phyloP scores from a whole-genome alignment of 2,329 filamentous ascomycete genomes.

The Cephalotrichum gorgonifer region DNA sequence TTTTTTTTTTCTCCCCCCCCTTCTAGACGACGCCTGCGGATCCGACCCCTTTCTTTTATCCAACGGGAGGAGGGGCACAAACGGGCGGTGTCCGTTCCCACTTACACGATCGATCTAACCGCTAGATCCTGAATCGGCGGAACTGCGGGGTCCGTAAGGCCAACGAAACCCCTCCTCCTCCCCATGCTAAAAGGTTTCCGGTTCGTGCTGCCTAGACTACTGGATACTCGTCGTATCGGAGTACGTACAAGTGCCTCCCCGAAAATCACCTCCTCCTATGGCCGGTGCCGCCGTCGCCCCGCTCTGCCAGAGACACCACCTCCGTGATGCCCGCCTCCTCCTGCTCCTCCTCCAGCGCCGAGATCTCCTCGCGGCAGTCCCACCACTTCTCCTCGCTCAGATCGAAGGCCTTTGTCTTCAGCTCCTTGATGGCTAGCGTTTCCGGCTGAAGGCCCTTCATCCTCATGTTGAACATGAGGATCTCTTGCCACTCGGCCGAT shows the following conservation, averaged over 20 bases:
- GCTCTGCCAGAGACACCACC: conserved; percentile 78
- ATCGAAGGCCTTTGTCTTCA: conserved; percentile 83
- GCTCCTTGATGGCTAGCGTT: conserved; percentile 72
- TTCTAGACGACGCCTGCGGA: no score
- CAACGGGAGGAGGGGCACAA: no score
- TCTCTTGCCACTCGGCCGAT: conserved; percentile 80
- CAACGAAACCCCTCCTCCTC: no score
- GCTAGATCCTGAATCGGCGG: no score
- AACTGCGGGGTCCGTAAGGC: no score
- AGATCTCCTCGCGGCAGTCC: conserved; percentile 93
- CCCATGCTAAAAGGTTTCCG: no score
- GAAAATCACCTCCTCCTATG: conserved; percentile 10
- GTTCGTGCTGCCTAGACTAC: no score
- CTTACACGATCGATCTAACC: not conserved
- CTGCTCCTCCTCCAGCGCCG: conserved; percentile 86
- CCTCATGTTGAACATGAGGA: conserved; percentile 65
- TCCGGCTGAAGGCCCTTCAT: conserved; percentile 58
- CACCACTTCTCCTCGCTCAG: conserved; percentile 96
- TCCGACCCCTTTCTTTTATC: no score
- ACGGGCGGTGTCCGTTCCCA: no score
- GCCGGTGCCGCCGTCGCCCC: conserved; percentile 39
- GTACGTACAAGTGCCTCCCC: not conserved
- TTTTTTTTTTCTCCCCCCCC: no score
- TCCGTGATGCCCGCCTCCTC: conserved; percentile 92
- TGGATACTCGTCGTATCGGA: no score